Percentiles rank a stretch among this genome's conserved stretches.
phyloP scores from a whole-genome alignment of 352 stramenopile species.

The Phytophthora idaei region DNA sequence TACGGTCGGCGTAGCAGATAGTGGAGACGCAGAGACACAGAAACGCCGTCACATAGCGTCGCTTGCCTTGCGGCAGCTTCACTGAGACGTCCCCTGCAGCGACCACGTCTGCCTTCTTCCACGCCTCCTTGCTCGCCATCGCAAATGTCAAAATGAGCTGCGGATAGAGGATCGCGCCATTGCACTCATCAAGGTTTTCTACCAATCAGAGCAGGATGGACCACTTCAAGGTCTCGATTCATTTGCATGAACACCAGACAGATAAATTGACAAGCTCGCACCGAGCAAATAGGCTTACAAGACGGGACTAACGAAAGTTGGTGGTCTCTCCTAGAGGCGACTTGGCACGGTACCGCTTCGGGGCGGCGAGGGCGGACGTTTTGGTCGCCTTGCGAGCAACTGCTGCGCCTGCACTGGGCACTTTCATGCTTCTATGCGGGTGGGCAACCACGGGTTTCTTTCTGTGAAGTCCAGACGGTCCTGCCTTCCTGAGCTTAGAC shows the following conservation, averaged over 20 bases:
- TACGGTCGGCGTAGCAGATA: slow-evolving; percentile 89
- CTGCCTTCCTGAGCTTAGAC: slow-evolving; percentile 28
- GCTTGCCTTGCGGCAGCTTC: slow-evolving; percentile 36
- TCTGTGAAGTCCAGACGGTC: slow-evolving; percentile 11
- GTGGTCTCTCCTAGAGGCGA: slow-evolving; percentile 38
- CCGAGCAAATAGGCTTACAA: slow-evolving; percentile 35
- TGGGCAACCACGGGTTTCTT: slow-evolving; percentile 28
- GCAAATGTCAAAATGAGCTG: slow-evolving; percentile 26
- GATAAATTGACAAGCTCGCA: slow-evolving; percentile 23
- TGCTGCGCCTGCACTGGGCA: slow-evolving; percentile 11
- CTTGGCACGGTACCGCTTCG: slow-evolving; percentile 43
- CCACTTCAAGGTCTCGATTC: slow-evolving; percentile 19
- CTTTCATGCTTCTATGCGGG: slow-evolving; percentile 27
- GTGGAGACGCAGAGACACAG: slow-evolving; percentile 79
- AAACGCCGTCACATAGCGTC: slow-evolving; percentile 75
- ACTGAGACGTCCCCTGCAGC: slow-evolving; percentile 11
- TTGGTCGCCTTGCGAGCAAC: slow-evolving; percentile 28
- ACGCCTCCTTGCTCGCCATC: slow-evolving; percentile 22
- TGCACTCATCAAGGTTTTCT: slow-evolving; percentile 37
- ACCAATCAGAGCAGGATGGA: slow-evolving; percentile 20
- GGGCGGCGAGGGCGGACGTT: slow-evolving; percentile 30
- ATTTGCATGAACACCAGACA: background rate
- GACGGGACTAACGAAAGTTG: slow-evolving; percentile 33
- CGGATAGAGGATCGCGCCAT: slow-evolving; percentile 11
- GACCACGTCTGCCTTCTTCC: slow-evolving; percentile 26